Percentiles rank a stretch among this genome's conserved stretches.
phyloP scores from a whole-genome alignment of 2,329 filamentous ascomycete genomes.

The Rhynchosporium secalis region DNA sequence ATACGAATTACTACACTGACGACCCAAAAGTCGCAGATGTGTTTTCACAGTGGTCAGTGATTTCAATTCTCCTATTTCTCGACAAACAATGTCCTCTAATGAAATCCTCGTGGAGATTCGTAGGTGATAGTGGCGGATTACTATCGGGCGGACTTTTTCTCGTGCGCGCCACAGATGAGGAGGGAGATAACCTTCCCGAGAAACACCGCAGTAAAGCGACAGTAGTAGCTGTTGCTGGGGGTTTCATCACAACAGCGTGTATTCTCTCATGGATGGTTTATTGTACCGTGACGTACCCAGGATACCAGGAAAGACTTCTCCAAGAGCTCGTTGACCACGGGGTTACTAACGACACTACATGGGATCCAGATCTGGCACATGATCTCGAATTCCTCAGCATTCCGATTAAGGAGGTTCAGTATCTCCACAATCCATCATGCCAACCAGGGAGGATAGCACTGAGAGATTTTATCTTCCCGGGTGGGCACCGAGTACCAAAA shows the following conservation, averaged over 20 bases:
- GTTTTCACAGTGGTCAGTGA: constrained; percentile 41
- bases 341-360: constrained; percentile 37
- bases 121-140: constrained; percentile 30
- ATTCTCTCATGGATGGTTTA: constrained; percentile 50
- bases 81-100: constrained; percentile 36
- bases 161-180: constrained; percentile 44
- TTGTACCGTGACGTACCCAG: constrained; percentile 45
- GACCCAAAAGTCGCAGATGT: constrained; percentile 41
- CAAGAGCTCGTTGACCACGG: constrained; percentile 47
- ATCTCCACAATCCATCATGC: constrained; percentile 47
- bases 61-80: constrained; percentile 15
- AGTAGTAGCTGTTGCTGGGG: constrained; percentile 46
- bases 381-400: constrained; percentile 43
- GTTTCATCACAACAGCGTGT: constrained; percentile 49
- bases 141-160: constrained; percentile 38
- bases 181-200: constrained; percentile 46
- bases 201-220: constrained; percentile 38
- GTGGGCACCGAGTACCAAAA: constrained; percentile 46
- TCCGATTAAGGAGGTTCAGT: constrained; percentile 46
- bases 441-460: constrained; percentile 49
- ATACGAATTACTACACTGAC: constrained; percentile 41
- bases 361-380: constrained; percentile 41
- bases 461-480: constrained; percentile 46
- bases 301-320: constrained; percentile 47
- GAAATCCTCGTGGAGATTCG: constrained; percentile 50